Base-by-base conservation (phyloP, 106 monocot genomes). In the Platanthera guangdongensis region DNA sequence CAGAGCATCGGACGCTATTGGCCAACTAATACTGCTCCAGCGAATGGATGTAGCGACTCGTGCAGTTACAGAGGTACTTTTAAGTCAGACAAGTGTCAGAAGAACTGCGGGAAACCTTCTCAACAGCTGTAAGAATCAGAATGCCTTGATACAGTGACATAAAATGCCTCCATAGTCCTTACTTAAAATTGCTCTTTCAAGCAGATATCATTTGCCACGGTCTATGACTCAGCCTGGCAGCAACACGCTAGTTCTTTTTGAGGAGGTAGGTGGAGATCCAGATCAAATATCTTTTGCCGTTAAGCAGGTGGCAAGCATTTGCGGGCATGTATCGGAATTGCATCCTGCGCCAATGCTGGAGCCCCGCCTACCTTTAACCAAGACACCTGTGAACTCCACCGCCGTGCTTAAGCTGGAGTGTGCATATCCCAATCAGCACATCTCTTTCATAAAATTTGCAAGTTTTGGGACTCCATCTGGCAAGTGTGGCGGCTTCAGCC, bases 1-100 rank as follows among this genome's bases (percentile, higher is more conserved):
- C 83, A 94, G 78, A 94, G 90, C 79, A 94, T 99, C 11, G 99
- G 99, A 0, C 89, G 99, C 11, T 99, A 86, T 60, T 99, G 99
- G 99, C 94, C 94, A 7, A 81, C 83, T 71, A 81, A 88, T 73
- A 6, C 83, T 25, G 77, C 99, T 72, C 81, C 92, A 45, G 79
- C 57, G 46, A 84, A 50, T 51, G 99, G 99, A 22, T 99, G 99
- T 55, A 72, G 77, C 7, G 51, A 48, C 51, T 83, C 81, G 7
- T 99, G 99, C 82, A 88, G 87, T 74, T 99, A 86, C 72, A 86
- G 78, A 75, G 99, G 99, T 67, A 46, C 86, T 72, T 99, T 70
- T 50, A 62, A 50, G 75, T 71, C 90, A 9, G 79, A 19, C 62
- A 99, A 99, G 84, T 99, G 94, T 76, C 73, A 83, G 11, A 87